A percentile compares a stretch with the other conserved stretches of the same genome.
Conservation (phyloP, 306 rosid species). For the Glycine tomentella region DNA sequence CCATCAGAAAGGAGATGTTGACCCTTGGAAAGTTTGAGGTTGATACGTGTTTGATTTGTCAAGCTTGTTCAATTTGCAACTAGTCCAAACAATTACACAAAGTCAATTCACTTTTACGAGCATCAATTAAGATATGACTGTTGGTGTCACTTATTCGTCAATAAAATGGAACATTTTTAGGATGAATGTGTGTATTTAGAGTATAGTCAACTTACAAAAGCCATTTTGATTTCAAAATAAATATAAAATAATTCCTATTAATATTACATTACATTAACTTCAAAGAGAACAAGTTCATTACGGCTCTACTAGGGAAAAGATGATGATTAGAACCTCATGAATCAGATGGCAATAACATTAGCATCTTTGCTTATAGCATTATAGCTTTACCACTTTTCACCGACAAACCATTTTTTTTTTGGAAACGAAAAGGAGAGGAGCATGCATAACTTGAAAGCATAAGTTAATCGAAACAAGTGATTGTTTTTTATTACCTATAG, state of each 20-base stretch:
- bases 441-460: background rate
- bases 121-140: background rate
- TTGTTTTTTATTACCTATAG: background rate
- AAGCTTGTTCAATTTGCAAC: constrained; percentile 7
- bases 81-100: constrained; percentile 7
- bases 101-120: constrained; percentile 45
- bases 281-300: constrained; percentile 18
- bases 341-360: background rate
- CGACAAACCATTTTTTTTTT: background rate
- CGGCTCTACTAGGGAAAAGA: background rate
- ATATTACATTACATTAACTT: background rate
- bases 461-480: background rate
- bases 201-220: background rate
- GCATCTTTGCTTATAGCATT: background rate
- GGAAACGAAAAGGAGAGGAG: background rate
- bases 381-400: background rate
- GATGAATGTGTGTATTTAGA: background rate
- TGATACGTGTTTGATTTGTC: constrained; percentile 35
- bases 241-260: background rate
- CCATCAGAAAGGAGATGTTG: constrained; percentile 20
- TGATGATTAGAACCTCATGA: background rate
- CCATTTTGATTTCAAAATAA: background rate
- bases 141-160: background rate
- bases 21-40: constrained; percentile 14
- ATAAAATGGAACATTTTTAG: background rate